A percentile compares a stretch with the other conserved stretches of the same genome.
Conservation (phyloP, 1,284 basidiomycete genomes). For the Apiotrichum veenhuisii region DNA sequence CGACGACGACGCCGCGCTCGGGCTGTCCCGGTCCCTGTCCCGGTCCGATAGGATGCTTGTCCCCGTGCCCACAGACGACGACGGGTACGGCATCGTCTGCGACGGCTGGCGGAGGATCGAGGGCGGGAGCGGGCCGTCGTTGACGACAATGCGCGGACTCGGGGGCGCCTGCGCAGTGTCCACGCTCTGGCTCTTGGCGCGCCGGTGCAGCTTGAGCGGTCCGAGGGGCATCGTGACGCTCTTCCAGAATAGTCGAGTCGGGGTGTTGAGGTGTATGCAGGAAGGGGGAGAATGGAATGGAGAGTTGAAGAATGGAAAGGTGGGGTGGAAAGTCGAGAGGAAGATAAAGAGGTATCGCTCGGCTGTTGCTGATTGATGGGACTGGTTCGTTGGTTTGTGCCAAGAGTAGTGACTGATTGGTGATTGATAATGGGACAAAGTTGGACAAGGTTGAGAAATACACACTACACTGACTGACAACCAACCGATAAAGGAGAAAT, state of each 20-base stretch:
- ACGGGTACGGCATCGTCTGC: neutral
- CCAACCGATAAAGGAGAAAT: too few species aligned
- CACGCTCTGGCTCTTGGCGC: neutral
- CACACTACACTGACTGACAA: too few species aligned
- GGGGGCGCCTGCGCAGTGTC: neutral
- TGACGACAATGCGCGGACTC: constrained; percentile 3
- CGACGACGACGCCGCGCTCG: neutral
- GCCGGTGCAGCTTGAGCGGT: constrained; percentile 8
- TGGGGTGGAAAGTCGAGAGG: too few species aligned
- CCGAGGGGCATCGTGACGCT: constrained; percentile 3
- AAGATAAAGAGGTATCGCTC: too few species aligned
- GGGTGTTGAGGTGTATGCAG: too few species aligned
- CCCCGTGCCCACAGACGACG: neutral
- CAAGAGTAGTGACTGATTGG: too few species aligned
- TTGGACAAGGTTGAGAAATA: too few species aligned
- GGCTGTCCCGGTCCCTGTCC: neutral
- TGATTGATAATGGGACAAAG: too few species aligned
- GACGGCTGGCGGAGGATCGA: constrained; percentile 1
- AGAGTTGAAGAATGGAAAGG: neutral
- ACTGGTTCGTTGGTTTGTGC: too few species aligned
- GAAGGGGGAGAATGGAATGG: neutral
- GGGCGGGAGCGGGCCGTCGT: constrained; percentile 1
- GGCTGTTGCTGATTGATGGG: too few species aligned
- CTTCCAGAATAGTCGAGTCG: neutral
- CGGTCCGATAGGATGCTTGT: neutral